phyloP scores from a whole-genome alignment of 2,329 filamentous ascomycete genomes.

The Fusarium equiseti region DNA sequence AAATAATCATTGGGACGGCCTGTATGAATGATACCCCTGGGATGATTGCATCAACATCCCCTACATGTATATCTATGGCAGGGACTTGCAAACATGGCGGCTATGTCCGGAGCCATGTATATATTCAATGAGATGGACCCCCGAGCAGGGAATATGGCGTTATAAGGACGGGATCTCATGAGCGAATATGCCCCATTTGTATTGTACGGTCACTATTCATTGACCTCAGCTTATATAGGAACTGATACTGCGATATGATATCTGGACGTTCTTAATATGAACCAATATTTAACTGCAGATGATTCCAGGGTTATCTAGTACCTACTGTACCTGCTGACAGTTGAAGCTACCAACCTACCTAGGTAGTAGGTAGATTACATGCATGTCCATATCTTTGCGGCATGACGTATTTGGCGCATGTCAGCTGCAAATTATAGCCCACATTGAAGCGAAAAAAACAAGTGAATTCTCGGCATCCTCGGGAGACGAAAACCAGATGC shows the following conservation, averaged over 20 bases:
- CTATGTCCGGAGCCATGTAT: not conserved
- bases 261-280: not conserved
- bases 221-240: not conserved
- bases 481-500: not conserved
- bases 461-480: constrained; percentile 22
- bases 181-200: not conserved
- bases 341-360: not conserved
- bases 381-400: constrained; percentile 10
- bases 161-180: not conserved
- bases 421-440: constrained; percentile 10
- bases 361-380: not conserved
- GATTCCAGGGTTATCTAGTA: not conserved
- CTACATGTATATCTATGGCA: constrained; percentile 13
- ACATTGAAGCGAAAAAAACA: constrained; percentile 22
- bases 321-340: not conserved
- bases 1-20: constrained; percentile 23
- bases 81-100: not conserved
- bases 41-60: constrained; percentile 13
- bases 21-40: constrained; percentile 36
- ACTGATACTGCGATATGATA: not conserved
- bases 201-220: not conserved
- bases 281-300: not conserved
- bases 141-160: constrained; percentile 11
- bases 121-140: not conserved
- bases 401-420: constrained; percentile 31